Evolutionary conservation across 768 basidiomycete species (phyloP), one percentile per base, ranked within the genome.

Genomic region (Suillus sp.): DNA sequence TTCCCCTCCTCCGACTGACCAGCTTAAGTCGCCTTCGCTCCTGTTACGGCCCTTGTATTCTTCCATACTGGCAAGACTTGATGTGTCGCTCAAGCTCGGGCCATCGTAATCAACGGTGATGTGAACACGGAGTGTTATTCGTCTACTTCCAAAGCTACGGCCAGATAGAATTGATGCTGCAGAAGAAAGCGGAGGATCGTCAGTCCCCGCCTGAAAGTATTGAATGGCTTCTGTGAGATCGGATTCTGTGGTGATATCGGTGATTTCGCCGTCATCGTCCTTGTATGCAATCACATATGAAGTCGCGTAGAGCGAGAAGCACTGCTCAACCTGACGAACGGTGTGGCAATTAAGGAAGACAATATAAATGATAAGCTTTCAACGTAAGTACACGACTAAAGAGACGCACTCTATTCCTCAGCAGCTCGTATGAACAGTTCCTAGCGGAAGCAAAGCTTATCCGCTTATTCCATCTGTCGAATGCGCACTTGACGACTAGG

Each of bases 81-180:
- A 87, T 2, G 94, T 92, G 67, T 97, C 96, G 10, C 93, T 95
- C 62, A 97, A 80, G 75, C 90, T 92, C 16, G 91, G 93, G 0
- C 93, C 93, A 73, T 97, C 95, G 68, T 94, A 96, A 65, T 96
- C 95, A 65, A 96, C 87, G 10, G 81, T 80, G 47, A 98, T 87
- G 51, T 88, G 81, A 40, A 97, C 86, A 10, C 85, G 82, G 18
- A 97, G 77, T 1, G 89, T 91, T 62, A 97, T 90, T 72, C 88
- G 93, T 50, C 84, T 81, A 38, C 83, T 79, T 11, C 84, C 81
- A 32, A 87, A 87, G 69, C 89, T 89, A 20, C 83, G 77, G 34
- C 81, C 81, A 14, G 90, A 91, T 35, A 90, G 75, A 59, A 89
- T 87, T 51, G 93, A 95, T 0, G 89, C 84, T 4, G 86, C 85